Evolutionary conservation across 768 basidiomycete genomes (phyloP).

Genomic region (Cubamyces sp.): DNA sequence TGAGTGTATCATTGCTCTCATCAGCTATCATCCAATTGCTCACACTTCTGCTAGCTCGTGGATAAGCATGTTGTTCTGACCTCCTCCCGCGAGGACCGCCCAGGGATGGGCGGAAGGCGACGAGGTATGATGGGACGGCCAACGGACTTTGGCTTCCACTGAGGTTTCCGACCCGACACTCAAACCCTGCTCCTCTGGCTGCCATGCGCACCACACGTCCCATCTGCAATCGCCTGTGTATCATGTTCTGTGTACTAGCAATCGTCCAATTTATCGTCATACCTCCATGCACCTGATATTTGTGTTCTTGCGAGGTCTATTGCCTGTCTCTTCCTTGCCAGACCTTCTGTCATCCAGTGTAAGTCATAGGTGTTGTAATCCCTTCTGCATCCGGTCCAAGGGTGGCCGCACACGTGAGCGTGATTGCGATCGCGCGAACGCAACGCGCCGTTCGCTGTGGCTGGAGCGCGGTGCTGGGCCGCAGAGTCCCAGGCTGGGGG

Average conservation of each 20-base stretch:
- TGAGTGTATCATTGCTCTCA: conserved; percentile 44
- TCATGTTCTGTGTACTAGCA: conserved; percentile 24
- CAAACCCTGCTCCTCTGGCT: not conserved
- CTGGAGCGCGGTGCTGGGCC: not conserved
- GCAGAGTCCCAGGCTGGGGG: not conserved
- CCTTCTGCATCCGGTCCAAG: not conserved
- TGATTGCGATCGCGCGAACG: conserved; percentile 17
- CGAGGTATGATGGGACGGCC: conserved; percentile 48
- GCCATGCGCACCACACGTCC: not conserved
- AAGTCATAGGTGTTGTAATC: not conserved
- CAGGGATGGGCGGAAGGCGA: conserved; percentile 44
- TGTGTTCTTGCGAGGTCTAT: too few species aligned
- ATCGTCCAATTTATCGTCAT: conserved; percentile 12
- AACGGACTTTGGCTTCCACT: conserved; percentile 63
- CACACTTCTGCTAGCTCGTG: conserved; percentile 52
- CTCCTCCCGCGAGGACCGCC: conserved; percentile 61
- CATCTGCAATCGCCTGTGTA: not conserved
- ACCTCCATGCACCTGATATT: not conserved
- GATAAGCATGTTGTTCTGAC: conserved; percentile 74
- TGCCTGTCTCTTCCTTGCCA: too few species aligned
- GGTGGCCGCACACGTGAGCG: conserved; percentile 19
- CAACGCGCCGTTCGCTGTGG: conserved; percentile 1
- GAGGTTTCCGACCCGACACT: not conserved
- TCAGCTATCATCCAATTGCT: conserved; percentile 18
- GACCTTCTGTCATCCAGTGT: not conserved